Evolutionary conservation across 371 early-diverging fungal species (phyloP), one percentile per base, ranked within the genome.

Genomic region (Mortierella sp.): DNA sequence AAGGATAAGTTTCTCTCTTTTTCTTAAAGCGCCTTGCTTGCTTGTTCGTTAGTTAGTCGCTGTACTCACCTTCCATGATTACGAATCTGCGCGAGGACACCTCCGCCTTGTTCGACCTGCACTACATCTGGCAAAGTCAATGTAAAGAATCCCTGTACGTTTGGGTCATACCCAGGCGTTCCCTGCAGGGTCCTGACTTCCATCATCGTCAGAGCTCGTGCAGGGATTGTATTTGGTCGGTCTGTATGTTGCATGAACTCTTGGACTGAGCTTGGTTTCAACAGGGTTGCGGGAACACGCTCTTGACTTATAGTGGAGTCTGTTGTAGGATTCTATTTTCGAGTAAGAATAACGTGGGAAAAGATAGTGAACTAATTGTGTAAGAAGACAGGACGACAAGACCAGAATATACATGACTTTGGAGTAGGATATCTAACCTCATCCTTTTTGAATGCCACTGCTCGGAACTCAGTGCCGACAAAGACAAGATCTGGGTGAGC

Each of bases 241-340:
- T 72, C 72, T 6, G 72, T 72, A 45, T 72, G 72, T 14, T 65
- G 39, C 72, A 72, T 72, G 16, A 72, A 61, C 37, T 72, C 72
- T 43, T 72, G 72, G 10, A 66, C 30, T n/a, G 55, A 24, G 1
- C 28, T 30, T 5, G 71, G 59, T 32, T 59, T 62, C 24, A 70
- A 64, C n/a, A 14, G 37, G 24, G 54, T 64, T n/a, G 55, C 45
- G 3, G 70, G 57, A 0, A 20, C 18, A 4, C 62, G 63, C 2
- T 55, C 30, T 24, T 57, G 24, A 1, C 32, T 8, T 32, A 71
- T 51, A 0, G 64, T 49, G 0, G 43, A 3, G 43, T n/a, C 22
- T 0, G 66, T 6, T 0, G 66, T 6, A 18, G 65, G 66, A 40
- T 66, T 64, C 72, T 72, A 11, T n/a, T n/a, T 52, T 24, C 8